Evolutionary conservation across 345 rosid species (phyloP).

Genomic region (Heritiera littoralis): DNA sequence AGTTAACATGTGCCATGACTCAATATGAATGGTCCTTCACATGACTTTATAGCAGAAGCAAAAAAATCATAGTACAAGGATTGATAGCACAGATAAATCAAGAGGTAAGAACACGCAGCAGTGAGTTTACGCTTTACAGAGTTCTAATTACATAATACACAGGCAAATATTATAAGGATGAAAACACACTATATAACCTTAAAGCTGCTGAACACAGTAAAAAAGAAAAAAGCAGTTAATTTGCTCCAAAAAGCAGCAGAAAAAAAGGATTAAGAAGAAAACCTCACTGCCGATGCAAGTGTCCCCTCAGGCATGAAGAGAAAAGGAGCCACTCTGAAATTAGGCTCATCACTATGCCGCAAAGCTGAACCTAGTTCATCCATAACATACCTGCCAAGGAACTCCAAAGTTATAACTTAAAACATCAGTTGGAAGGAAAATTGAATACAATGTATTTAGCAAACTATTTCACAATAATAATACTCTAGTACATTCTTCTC

Average conservation of each 20-base stretch:
- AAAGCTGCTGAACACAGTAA: neutral
- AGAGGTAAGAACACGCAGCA: neutral
- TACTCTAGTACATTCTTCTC: neutral
- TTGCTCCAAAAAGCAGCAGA: conserved; percentile 17
- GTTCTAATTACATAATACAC: neutral
- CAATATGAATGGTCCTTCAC: conserved; percentile 4
- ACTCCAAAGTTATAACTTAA: neutral
- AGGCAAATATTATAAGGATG: neutral
- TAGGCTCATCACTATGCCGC: conserved; percentile 86
- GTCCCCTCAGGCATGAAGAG: conserved; percentile 89
- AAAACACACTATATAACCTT: neutral
- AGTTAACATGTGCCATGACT: conserved; percentile 9
- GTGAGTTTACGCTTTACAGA: neutral
- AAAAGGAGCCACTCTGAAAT: conserved; percentile 87
- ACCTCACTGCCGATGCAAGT: conserved; percentile 90
- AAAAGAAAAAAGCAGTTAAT: neutral
- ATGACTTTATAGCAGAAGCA: neutral
- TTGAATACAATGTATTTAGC: neutral
- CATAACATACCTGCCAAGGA: conserved; percentile 81
- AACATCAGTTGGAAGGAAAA: neutral
- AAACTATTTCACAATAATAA: neutral
- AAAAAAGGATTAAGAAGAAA: neutral
- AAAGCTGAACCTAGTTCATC: conserved; percentile 95
- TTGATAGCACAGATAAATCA: neutral
- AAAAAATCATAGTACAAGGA: too few species aligned